phyloP scores from a whole-genome alignment of 257 asterid genomes.

The Penstemon barbatus region DNA sequence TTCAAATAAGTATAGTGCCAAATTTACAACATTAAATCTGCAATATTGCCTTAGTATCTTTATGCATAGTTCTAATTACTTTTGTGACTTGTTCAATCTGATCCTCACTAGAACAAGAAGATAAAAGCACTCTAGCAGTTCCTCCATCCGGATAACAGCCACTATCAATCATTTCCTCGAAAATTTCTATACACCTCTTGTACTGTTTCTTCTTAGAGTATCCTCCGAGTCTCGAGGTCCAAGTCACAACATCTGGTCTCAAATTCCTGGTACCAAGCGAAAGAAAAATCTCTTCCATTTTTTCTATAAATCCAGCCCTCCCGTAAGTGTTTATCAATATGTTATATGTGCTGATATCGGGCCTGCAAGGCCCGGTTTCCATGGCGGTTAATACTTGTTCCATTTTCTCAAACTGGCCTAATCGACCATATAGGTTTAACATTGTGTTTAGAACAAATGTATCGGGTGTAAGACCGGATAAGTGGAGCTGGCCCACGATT shows the following conservation, averaged over 20 bases:
- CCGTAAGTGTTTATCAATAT: constrained; percentile 74
- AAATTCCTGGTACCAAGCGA: constrained; percentile 48
- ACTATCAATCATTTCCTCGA: constrained; percentile 83
- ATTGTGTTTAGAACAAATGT: constrained; percentile 53
- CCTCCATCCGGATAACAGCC: constrained; percentile 86
- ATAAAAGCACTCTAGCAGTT: constrained; percentile 68
- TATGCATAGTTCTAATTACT: constrained; percentile 73
- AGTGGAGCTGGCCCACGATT: constrained; percentile 16
- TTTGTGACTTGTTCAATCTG: constrained; percentile 73
- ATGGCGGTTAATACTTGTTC: constrained; percentile 57
- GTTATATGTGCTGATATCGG: constrained; percentile 79
- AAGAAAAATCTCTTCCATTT: constrained; percentile 70
- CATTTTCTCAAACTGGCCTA: constrained; percentile 78
- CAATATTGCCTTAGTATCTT: constrained; percentile 23
- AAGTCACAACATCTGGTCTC: constrained; percentile 65
- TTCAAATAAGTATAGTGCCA: too few relatives aligned
- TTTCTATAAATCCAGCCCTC: constrained; percentile 62
- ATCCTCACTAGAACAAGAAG: constrained; percentile 65
- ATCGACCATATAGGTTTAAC: constrained; percentile 31
- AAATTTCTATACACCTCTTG: constrained; percentile 60
- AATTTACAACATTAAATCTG: constrained; percentile 9
- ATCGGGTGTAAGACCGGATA: too few relatives aligned
- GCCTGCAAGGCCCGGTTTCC: constrained; percentile 46
- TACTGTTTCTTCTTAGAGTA: constrained; percentile 76
- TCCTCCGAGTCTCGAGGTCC: constrained; percentile 81